Base-by-base conservation (phyloP, 2,329 filamentous ascomycete genomes). In the Ceratocystiopsis minuta region DNA sequence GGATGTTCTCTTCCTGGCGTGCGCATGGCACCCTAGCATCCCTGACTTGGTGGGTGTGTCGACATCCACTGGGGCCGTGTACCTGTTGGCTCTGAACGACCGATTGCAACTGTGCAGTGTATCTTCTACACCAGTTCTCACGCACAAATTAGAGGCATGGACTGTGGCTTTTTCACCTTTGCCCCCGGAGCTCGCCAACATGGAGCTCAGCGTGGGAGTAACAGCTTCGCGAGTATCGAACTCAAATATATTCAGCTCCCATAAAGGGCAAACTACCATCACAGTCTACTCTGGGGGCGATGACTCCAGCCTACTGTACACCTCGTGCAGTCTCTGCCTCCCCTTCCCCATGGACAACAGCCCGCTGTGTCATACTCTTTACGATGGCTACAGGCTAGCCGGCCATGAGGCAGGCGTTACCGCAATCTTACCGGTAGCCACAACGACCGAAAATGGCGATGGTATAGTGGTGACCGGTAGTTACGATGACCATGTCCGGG, bases 401-500 rank as follows among this genome's bases (percentile, higher is more conserved):
- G 54, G 52, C 3, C 85, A 94, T 52, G 65, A 66, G n/a, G 85
- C 86, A 2, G 88, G 90, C 12, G 81, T 96, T 1, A 94, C 87
- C 0, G 75, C 84, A 2, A 90, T 96, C 42, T 59, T 95, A 3
- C 83, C 86, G 0, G 60, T 93, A 3, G 54, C 66, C 1, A 16
- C 62, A 3, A 52, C 56, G 2, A 36, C 54, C 6, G 49, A 55
- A 10, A 62, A 68, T 10, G 61, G 62, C 3, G 64, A 66, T 1
- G 64, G 67, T 4, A 53, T 90, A 5, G 58, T 93, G 3, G 53
- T 94, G 3, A 95, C 87, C 0, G 90, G 90, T 4, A 92, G 84
- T 54, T 98, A 96, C 54, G 90, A 96, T 52, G 87, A 96, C 51
- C 66, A 69, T 46, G 64, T 96, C 16, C 73, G 88, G 13, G 64